Base-by-base conservation (phyloP, 495 filamentous ascomycete genomes). In the Aspergillus nanangensis region DNA sequence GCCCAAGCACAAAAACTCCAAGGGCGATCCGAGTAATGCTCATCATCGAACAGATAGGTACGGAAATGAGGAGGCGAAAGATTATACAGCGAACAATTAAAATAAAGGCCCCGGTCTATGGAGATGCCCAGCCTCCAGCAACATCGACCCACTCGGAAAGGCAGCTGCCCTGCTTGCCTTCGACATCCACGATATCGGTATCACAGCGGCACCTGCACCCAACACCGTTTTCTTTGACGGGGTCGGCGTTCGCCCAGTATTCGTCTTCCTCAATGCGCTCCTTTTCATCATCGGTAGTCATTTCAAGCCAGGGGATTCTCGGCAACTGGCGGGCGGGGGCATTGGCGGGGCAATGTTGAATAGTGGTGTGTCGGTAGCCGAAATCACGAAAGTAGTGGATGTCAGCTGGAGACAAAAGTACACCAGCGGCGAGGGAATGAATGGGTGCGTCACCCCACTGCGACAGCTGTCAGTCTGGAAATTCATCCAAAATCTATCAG, bases 341-440 rank as follows among this genome's bases (percentile, higher is more conserved):
- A 65, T 99, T 99, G 40, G 90, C 90, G 1, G 93, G 93, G 63
- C 93, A 98, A 70, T 98, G 93, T 67, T 97, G 93, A 63, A 98
- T 98, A 15, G 93, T 98, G 14, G 93, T 98, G 66, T 98, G 93
- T 50, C 93, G 82, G 68, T 98, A 98, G 41, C 93, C 93, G 71
- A 98, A 94, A 62, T 98, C 93, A 56, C 93, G 90, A 87, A 98
- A 98, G 69, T 98, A 98, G 65, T 98, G 93, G 55, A 99, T 90
- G 60, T 97, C 90, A 35, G 69, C 62, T 15, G 89, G 86, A 3
- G 80, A 72, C 39, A 99, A 78, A 34, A 99, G 82, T 36, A 84
- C 83, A 55, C 93, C 93, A 25, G 94, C 90, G 9, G 94, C 93
- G 24, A 99, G 86, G 21, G 93, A 99, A 75, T 99, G 93, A 53